Evolutionary conservation across 768 basidiomycete species (phyloP).

Genomic region (Pleurotus giganteus): DNA sequence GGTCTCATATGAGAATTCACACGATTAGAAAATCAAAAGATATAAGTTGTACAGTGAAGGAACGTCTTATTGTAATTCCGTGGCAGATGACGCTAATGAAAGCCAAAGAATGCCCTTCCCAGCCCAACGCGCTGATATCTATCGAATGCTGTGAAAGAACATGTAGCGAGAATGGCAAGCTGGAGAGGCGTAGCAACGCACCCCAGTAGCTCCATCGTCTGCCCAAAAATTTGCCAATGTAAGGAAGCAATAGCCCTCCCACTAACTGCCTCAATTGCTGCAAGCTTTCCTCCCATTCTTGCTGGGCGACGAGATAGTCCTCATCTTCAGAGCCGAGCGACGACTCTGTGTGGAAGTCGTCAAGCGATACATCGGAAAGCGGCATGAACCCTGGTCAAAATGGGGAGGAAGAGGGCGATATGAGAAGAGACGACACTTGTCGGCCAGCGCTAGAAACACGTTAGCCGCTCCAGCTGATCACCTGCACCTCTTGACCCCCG

Average conservation of each 20-base stretch:
- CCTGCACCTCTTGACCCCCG: neutral
- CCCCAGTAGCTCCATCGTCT: conserved; percentile 85
- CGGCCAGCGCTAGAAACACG: no score
- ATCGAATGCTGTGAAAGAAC: conserved; percentile 52
- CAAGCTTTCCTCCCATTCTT: conserved; percentile 93
- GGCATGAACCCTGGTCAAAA: conserved; percentile 45
- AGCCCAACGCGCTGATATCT: conserved; percentile 68
- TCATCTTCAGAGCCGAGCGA: conserved; percentile 66
- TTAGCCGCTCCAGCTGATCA: no score
- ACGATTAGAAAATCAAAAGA: neutral
- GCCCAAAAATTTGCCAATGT: conserved; percentile 86
- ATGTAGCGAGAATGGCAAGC: conserved; percentile 5
- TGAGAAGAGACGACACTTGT: conserved; percentile 17
- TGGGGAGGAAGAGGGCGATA: conserved; percentile 15
- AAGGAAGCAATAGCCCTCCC: conserved; percentile 78
- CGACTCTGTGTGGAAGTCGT: conserved; percentile 51
- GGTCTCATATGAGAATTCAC: conserved; percentile 18
- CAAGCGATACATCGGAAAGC: conserved; percentile 57
- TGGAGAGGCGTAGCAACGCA: conserved; percentile 35
- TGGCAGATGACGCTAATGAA: neutral
- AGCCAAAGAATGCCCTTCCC: conserved; percentile 56
- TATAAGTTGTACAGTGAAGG: neutral
- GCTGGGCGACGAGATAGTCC: conserved; percentile 73
- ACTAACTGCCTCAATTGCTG: conserved; percentile 81
- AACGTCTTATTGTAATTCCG: neutral